Evolutionary conservation across 2,329 filamentous ascomycete genomes (phyloP), one percentile per base, ranked within the genome.

Genomic region (Aaosphaeria pasadenensis): DNA sequence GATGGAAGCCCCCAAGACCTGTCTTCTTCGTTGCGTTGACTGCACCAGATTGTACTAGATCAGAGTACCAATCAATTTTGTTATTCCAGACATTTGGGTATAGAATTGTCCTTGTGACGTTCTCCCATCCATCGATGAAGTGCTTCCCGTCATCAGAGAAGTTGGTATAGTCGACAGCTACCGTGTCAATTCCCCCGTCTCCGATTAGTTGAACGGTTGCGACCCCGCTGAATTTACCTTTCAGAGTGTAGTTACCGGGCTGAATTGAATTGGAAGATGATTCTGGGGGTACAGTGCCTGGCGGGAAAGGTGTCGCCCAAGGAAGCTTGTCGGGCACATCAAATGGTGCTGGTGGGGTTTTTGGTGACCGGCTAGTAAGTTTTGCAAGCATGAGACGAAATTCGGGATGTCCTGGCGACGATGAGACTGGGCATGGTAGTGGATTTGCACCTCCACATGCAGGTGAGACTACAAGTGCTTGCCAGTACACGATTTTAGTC

Each of bases 381-480:
- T 55, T 56, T 1, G 74, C 74, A 5, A 77, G 13, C 70, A 77
- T 74, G 2, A 74, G 42, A 4, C 74, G 69, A 24, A 68, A 60
- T 5, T 58, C 62, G 6, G 71, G 62, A 1, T 68, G 71, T 2
- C 70, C 72, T 0, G 60, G 63, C 9, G 64, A 70, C 0, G 65
- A 73, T 0, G 73, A 77, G 0, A 57, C 52, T 6, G 63, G 65
- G 44, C 74, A 77, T 4, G 64, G 64, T 0, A 75, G 62, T 0
- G 74, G 70, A 39, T 77, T 77, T 0, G 30, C 28, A 0, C 73
- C 74, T 0, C 74, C 74, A 45, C 74, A 78, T 1, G 66, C 66
- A 0, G 75, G 75, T 0, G 67, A 48, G 4, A 69, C 48, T 1
- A 65, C 64, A 6, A 72, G 55, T 4, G 57, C 57, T 51, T 78